These are phyloP conservation scores for Rhynchospora pubera DNA, from an alignment of 176 grass and related monocot species.

Conservation along the genomic window DNA sequence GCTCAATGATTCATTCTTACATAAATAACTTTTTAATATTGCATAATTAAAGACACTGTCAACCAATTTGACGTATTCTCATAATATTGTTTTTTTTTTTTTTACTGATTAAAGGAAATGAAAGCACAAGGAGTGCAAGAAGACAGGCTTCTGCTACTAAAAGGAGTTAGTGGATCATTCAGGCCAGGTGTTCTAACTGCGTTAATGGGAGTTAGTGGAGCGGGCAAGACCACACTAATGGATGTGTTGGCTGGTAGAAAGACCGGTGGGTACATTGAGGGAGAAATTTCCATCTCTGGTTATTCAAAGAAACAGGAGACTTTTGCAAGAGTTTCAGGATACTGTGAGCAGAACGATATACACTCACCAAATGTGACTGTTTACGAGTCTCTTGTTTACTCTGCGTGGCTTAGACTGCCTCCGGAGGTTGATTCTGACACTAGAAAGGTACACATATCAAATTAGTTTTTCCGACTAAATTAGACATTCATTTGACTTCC, in stretches of 20 bases:
- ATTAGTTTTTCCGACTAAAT: background rate
- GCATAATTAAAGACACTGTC: background rate
- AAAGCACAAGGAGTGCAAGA: constrained; percentile 55
- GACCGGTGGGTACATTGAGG: constrained; percentile 52
- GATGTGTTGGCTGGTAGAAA: constrained; percentile 59
- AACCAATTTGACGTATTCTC: background rate
- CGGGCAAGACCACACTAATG: constrained; percentile 60
- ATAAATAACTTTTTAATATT: background rate
- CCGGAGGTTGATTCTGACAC: constrained; percentile 42
- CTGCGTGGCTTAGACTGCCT: constrained; percentile 44
- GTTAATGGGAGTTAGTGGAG: constrained; percentile 52
- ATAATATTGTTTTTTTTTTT: background rate
- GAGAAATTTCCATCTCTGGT: constrained; percentile 48
- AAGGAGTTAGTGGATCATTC: constrained; percentile 48
- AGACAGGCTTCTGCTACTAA: constrained; percentile 43
- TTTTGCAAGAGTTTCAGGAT: constrained; percentile 50
- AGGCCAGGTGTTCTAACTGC: constrained; percentile 50
- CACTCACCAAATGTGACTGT: constrained; percentile 58
- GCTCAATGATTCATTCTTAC: background rate
- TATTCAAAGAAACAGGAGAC: constrained; percentile 64
- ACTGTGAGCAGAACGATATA: constrained; percentile 68
- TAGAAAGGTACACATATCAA: constrained; percentile 38
- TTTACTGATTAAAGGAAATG: constrained; percentile 44
- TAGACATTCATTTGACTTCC: background rate
- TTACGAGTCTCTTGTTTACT: constrained; percentile 47